These are phyloP conservation scores for Tulasnella sp. DNA, from an alignment of 768 basidiomycete genomes.

Conservation along the genomic window DNA sequence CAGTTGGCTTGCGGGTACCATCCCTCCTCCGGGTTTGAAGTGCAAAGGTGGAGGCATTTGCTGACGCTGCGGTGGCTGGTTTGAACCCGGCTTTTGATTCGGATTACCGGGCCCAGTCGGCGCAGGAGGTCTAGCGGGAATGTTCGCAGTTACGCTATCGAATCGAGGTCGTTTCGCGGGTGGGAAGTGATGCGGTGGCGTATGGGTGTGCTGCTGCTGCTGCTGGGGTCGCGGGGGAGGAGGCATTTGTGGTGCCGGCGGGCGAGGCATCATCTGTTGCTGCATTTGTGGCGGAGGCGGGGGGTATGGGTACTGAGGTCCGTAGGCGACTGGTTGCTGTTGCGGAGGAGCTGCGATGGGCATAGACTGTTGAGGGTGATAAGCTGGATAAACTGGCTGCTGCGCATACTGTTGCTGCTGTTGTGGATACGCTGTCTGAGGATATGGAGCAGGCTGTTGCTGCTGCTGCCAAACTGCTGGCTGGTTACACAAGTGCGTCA, in stretches of 20 bases:
- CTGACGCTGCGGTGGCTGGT: constrained; percentile 20
- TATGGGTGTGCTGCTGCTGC: constrained; percentile 41
- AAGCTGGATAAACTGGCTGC: constrained; percentile 19
- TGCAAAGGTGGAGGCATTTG: constrained; percentile 19
- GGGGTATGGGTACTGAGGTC: constrained; percentile 13
- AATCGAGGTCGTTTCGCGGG: constrained; percentile 88
- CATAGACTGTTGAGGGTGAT: constrained; percentile 19
- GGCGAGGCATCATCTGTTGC: constrained; percentile 12
- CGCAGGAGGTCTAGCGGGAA: constrained; percentile 34
- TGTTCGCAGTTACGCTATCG: constrained; percentile 32
- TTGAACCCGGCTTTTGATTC: neutral
- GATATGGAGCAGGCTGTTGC: constrained; percentile 42
- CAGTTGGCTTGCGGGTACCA: constrained; percentile 13
- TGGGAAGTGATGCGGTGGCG: constrained; percentile 71
- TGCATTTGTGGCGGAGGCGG: neutral
- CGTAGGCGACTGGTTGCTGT: constrained; percentile 16
- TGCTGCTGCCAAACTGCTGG: constrained; percentile 29
- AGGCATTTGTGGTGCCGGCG: constrained; percentile 18
- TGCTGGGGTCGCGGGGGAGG: constrained; percentile 27
- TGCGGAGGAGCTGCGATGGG: constrained; percentile 16
- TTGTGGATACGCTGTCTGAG: constrained; percentile 28
- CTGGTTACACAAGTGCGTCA: too few species aligned
- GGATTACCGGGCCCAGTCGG: constrained; percentile 37
- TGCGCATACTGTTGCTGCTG: constrained; percentile 24
- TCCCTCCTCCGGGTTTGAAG: constrained; percentile 27